Conservation (phyloP, 805 yeast genomes). For the Komagataella kurtzmanii region DNA sequence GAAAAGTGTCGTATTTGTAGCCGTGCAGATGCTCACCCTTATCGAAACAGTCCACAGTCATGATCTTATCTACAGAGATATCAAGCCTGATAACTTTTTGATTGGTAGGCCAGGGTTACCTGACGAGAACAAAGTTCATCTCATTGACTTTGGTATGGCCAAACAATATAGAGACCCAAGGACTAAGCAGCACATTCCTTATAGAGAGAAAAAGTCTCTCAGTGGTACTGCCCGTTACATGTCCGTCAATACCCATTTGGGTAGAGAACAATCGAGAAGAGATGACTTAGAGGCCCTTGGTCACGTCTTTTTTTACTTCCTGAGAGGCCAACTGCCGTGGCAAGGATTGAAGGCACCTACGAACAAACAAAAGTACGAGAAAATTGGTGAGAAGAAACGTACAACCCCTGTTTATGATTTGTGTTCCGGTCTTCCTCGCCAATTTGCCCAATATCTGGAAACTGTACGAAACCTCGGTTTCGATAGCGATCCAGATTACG, state of each 20-base stretch:
- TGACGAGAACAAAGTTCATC: conserved; percentile 73
- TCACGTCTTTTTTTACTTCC: conserved; percentile 89
- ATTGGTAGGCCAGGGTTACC: conserved; percentile 82
- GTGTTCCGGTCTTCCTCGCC: conserved; percentile 82
- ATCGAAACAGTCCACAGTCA: conserved; percentile 82
- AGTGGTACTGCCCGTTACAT: conserved; percentile 98
- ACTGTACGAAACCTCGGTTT: conserved; percentile 81
- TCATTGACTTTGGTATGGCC: conserved; percentile 98
- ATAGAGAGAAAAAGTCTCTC: conserved; percentile 87
- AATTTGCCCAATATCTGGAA: conserved; percentile 83
- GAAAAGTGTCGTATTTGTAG: conserved; percentile 86
- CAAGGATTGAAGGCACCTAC: conserved; percentile 98
- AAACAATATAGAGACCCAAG: conserved; percentile 95
- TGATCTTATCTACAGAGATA: conserved; percentile 89
- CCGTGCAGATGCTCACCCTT: conserved; percentile 85
- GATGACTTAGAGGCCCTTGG: conserved; percentile 96
- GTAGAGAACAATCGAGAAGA: conserved; percentile 92
- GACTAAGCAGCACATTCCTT: conserved; percentile 91
- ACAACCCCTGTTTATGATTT: conserved; percentile 76
- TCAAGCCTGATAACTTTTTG: conserved; percentile 93
- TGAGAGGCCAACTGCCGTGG: conserved; percentile 95
- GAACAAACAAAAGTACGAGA: conserved; percentile 93
- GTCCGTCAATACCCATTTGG: conserved; percentile 95
- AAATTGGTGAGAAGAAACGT: conserved; percentile 93
- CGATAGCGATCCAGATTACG: conserved; percentile 92